Percentiles rank a stretch among this genome's conserved stretches.
These are phyloP conservation scores for Talaromyces liani DNA, from an alignment of 495 filamentous ascomycete species.

Conservation along the genomic window DNA sequence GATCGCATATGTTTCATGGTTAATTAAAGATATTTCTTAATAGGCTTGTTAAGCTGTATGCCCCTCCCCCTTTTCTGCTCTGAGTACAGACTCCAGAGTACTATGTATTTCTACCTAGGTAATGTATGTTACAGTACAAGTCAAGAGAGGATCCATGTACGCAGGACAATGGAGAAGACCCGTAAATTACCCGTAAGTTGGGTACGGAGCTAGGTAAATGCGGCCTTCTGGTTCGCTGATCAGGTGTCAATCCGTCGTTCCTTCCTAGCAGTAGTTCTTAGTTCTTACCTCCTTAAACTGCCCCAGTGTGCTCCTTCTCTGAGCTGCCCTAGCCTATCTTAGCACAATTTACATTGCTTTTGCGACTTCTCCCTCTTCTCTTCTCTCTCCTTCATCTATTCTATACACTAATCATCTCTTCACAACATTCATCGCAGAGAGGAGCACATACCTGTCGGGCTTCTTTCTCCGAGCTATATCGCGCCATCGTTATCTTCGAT, in stretches of 20 bases:
- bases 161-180: neutral
- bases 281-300: neutral
- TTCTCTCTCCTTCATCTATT: neutral
- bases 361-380: neutral
- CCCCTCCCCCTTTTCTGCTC: neutral
- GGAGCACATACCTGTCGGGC: neutral
- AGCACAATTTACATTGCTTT: neutral
- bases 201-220: neutral
- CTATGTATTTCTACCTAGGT: neutral
- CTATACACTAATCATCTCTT: neutral
- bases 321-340: neutral
- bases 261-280: neutral
- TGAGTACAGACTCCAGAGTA: neutral
- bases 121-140: neutral
- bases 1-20: neutral
- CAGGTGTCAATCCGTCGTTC: neutral
- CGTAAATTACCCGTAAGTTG: neutral
- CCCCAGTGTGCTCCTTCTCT: neutral
- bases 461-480: neutral
- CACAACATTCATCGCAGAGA: neutral
- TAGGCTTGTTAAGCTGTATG: neutral
- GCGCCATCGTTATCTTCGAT: neutral
- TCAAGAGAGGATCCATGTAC: no score
- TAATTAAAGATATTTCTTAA: neutral
- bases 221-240: slow-evolving; percentile 2